A percentile compares a stretch with the other conserved stretches of the same genome.
Evolutionary conservation across 495 filamentous ascomycete genomes (phyloP).

Genomic region (Melanomma pulvis-pyrius): DNA sequence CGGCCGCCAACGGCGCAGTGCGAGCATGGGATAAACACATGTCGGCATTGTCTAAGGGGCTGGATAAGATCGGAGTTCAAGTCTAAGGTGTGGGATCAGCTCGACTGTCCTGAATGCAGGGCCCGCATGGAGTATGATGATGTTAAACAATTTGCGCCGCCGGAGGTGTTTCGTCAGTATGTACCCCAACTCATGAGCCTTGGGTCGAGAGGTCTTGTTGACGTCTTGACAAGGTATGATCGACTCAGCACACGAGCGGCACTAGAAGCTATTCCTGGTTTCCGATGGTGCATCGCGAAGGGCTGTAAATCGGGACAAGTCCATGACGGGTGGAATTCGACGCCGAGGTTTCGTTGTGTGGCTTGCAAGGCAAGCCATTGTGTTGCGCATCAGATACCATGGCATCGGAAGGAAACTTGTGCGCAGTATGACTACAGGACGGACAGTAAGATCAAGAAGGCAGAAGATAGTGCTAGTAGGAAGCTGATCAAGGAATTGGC

Average conservation of each 20-base stretch:
- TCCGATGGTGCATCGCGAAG: constrained; percentile 33
- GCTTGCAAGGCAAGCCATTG: constrained; percentile 46
- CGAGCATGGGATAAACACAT: constrained; percentile 29
- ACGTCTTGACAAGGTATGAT: constrained; percentile 25
- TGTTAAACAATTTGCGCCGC: constrained; percentile 20
- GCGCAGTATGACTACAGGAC: constrained; percentile 45
- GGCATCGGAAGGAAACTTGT: constrained; percentile 49
- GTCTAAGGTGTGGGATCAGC: constrained; percentile 30
- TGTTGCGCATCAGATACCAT: constrained; percentile 44
- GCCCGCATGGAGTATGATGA: constrained; percentile 25
- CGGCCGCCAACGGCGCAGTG: constrained; percentile 24
- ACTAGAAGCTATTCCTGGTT: constrained; percentile 32
- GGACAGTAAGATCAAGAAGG: constrained; percentile 26
- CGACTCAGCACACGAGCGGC: constrained; percentile 21
- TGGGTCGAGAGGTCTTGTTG: neutral
- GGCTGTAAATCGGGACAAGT: constrained; percentile 37
- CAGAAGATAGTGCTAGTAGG: constrained; percentile 36
- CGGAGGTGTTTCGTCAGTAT: constrained; percentile 22
- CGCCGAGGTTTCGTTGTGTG: constrained; percentile 42
- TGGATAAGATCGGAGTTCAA: constrained; percentile 34
- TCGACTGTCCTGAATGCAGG: constrained; percentile 37
- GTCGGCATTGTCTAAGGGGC: constrained; percentile 23
- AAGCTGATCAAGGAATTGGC: constrained; percentile 33
- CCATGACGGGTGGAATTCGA: constrained; percentile 8
- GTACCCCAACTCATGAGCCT: no score